phyloP scores from a whole-genome alignment of 495 filamentous ascomycete genomes.

The Aspergillus hancockii region DNA sequence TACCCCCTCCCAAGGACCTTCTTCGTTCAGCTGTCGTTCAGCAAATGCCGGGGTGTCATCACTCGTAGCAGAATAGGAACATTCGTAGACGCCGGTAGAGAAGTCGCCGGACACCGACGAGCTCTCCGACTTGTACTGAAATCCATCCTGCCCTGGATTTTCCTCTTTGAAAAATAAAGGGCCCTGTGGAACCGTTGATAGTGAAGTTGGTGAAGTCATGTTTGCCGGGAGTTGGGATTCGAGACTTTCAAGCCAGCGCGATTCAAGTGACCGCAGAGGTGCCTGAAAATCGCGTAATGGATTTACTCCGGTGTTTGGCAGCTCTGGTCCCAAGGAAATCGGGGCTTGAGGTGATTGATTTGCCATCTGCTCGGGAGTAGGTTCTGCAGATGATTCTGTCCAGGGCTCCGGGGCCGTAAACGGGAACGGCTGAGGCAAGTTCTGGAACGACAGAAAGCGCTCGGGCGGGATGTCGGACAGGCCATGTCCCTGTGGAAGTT shows the following conservation, averaged over 20 bases:
- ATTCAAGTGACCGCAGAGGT: conserved; percentile 37
- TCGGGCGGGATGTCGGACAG: conserved; percentile 36
- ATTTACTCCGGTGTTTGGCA: conserved; percentile 23
- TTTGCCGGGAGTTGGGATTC: conserved; percentile 41
- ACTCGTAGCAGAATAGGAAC: conserved; percentile 39
- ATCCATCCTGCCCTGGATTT: conserved; percentile 27
- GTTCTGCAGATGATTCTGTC: conserved; percentile 25
- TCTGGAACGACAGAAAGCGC: conserved; percentile 36
- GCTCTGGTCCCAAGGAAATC: conserved; percentile 28
- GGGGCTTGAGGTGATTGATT: conserved; percentile 22
- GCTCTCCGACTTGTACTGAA: conserved; percentile 44
- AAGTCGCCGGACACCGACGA: conserved; percentile 44
- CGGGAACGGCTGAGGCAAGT: conserved; percentile 36
- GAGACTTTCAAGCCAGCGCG: conserved; percentile 39
- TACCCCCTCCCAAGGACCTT: conserved; percentile 35
- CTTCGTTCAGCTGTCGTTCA: conserved; percentile 34
- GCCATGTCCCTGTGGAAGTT: conserved; percentile 35
- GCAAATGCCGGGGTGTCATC: conserved; percentile 36
- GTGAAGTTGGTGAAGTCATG: conserved; percentile 29
- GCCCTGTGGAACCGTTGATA: conserved; percentile 23
- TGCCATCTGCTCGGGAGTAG: conserved; percentile 26
- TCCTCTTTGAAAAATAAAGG: conserved; percentile 23
- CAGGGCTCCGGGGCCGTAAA: conserved; percentile 35
- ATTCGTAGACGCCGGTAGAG: conserved; percentile 34
- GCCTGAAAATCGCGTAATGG: conserved; percentile 28